phyloP scores from a whole-genome alignment of 768 basidiomycete species.

The Xerocomellus dryophilus region DNA sequence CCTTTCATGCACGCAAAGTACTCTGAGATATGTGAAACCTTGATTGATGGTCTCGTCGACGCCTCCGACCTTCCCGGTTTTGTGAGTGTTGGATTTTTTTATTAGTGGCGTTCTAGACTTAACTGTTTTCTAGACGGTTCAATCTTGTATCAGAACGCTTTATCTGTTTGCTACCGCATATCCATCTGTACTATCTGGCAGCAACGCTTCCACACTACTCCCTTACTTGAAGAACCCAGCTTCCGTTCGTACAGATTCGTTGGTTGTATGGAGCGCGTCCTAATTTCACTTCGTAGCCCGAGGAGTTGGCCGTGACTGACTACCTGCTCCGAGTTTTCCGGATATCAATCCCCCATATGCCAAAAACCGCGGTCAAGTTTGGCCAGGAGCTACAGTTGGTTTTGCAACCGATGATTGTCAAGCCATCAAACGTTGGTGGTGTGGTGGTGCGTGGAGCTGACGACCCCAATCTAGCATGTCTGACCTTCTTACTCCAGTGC shows the following conservation, averaged over 20 bases:
- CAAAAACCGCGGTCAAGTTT: conserved; percentile 85
- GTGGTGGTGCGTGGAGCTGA: conserved; percentile 49
- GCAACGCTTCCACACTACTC: conserved; percentile 79
- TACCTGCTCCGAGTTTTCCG: conserved; percentile 88
- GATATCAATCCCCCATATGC: conserved; percentile 80
- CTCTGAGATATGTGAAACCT: conserved; percentile 73
- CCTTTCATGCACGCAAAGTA: conserved; percentile 62
- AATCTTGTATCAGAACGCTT: conserved; percentile 83
- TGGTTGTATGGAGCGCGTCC: neutral
- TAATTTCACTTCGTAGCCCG: conserved; percentile 45
- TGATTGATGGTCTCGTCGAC: conserved; percentile 90
- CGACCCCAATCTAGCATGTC: neutral
- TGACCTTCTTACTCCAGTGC: conserved; percentile 44
- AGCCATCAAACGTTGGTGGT: conserved; percentile 68
- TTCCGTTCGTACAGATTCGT: conserved; percentile 48
- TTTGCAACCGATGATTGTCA: conserved; percentile 89
- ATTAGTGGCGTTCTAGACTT: neutral
- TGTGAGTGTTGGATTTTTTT: conserved; percentile 42
- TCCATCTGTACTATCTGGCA: conserved; percentile 78
- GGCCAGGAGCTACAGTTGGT: conserved; percentile 78
- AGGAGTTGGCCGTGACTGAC: conserved; percentile 82
- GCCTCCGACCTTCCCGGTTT: conserved; percentile 76
- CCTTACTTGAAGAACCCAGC: conserved; percentile 86
- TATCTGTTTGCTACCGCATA: conserved; percentile 80
- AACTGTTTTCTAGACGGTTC: conserved; percentile 54